Evolutionary conservation across 2,329 filamentous ascomycete genomes (phyloP), one percentile per base, ranked within the genome.

Genomic region (Arthrobotrys pseudoclavata): DNA sequence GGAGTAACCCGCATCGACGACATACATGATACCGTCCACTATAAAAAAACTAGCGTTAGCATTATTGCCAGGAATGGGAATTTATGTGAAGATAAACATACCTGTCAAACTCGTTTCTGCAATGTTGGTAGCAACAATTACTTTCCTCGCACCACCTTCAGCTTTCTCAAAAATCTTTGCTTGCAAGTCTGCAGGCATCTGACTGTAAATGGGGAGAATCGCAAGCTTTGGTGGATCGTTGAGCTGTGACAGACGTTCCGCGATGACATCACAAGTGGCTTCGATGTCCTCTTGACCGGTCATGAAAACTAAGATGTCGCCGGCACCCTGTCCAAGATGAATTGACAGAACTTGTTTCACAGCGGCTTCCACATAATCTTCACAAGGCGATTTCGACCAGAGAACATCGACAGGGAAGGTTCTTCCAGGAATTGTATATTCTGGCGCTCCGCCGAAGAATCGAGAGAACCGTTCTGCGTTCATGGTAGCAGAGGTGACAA

Each of bases 271-370:
- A 83, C 96, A 99, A 0, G 96, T 99, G 48, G 92, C 92, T 84
- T 99, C 96, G 79, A 99, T 99, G 82, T 99, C 96, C 84, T 99
- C 96, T 83, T 98, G 96, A 10, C 96, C 96, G 0, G 96, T 99
- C 96, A 99, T 99, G 84, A 99, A 99, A 7, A 99, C 95, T 7
- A 99, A 86, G 69, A 99, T 98, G 84, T 99, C 96, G 12, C 96
- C 96, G 0, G 90, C 85, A 0, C 93, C 93, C 87, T 98, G 96
- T 0, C 94, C 97, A 10, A 99, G 94, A 82, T 99, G 96, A 63
- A 99, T 98, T 0, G 94, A 91, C 55, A 99, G 87, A 45, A 97
- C 92, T 84, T 98, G 96, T 82, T 97, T 96, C 64, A 99, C 96
- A 1, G 96, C 93, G 81, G 94, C 93, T 82, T 99, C 96, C 31